Evolutionary conservation across 225 moss, liverwort and hornwort species (phyloP).

Genomic region (Sphagnum contortum): DNA sequence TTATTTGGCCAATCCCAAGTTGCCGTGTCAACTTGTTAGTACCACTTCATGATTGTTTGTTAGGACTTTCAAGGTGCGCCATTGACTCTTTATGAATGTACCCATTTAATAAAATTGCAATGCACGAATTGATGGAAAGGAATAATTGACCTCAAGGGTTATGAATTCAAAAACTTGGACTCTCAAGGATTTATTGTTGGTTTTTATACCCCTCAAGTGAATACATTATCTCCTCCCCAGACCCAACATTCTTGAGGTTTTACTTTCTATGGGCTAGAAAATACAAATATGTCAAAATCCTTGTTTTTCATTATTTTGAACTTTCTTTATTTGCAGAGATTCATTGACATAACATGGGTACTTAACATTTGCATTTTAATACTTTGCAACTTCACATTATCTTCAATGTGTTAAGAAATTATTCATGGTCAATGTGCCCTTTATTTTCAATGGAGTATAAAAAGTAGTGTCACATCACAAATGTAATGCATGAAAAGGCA

Average conservation of each 20-base stretch:
- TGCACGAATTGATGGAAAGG: slow-evolving; percentile 32
- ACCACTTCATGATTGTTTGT: too few species aligned
- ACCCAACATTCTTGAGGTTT: neutral
- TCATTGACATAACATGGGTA: too few species aligned
- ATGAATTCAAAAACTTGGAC: slow-evolving; percentile 66
- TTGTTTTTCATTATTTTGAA: too few species aligned
- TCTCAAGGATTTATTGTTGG: slow-evolving; percentile 48
- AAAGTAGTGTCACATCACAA: slow-evolving; percentile 60
- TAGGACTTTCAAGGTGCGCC: too few species aligned
- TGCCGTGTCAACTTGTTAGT: too few species aligned
- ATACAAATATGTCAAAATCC: too few species aligned
- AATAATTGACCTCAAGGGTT: slow-evolving; percentile 57
- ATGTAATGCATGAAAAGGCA: slow-evolving; percentile 48
- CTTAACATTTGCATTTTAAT: neutral
- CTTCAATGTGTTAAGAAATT: slow-evolving; percentile 58
- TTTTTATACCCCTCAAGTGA: slow-evolving; percentile 60
- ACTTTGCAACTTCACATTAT: slow-evolving; percentile 49
- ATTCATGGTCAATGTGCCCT: slow-evolving; percentile 66
- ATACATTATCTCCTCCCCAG: slow-evolving; percentile 4
- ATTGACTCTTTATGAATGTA: too few species aligned
- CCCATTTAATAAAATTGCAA: slow-evolving; percentile 18
- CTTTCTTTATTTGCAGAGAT: too few species aligned
- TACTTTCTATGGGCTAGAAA: too few species aligned
- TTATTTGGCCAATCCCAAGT: too few species aligned
- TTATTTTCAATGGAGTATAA: slow-evolving; percentile 71